A percentile compares a stretch with the other conserved stretches of the same genome.
phyloP scores from a whole-genome alignment of 805 yeast genomes.

The Yamadazyma scolyti region DNA sequence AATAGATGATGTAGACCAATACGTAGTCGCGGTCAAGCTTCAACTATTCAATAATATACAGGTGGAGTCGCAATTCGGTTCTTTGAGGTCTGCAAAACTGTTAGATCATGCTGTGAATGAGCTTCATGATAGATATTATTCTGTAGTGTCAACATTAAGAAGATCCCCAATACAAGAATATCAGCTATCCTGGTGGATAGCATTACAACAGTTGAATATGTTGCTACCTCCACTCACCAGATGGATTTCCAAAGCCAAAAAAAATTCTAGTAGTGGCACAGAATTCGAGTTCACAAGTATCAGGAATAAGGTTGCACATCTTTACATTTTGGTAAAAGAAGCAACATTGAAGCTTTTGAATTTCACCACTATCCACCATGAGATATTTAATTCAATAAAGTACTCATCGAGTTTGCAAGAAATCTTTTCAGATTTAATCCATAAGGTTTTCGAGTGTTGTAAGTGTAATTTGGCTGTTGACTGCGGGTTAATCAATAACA shows the following conservation, averaged over 20 bases:
- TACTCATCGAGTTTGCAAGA: neutral
- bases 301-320: slow-evolving; percentile 3
- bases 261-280: no score
- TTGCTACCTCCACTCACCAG: no score
- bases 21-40: no score
- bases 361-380: neutral
- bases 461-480: slow-evolving; percentile 7
- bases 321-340: slow-evolving; percentile 3
- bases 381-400: neutral
- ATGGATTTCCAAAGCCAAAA: no score
- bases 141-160: slow-evolving; percentile 1
- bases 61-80: no score
- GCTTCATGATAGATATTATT: neutral
- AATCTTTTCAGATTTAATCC: neutral
- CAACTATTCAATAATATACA: no score
- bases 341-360: neutral
- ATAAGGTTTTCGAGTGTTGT: slow-evolving; percentile 2
- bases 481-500: slow-evolving; percentile 6
- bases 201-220: no score
- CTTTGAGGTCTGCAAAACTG: no score
- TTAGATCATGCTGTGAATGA: no score
- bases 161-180: slow-evolving; percentile 1
- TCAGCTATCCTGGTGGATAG: slow-evolving; percentile 2
- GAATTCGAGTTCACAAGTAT: no score
- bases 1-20: no score